A percentile compares a stretch with the other conserved stretches of the same genome.
These are phyloP conservation scores for Amanita molliuscula DNA, from an alignment of 768 basidiomycete species.

Conservation along the genomic window DNA sequence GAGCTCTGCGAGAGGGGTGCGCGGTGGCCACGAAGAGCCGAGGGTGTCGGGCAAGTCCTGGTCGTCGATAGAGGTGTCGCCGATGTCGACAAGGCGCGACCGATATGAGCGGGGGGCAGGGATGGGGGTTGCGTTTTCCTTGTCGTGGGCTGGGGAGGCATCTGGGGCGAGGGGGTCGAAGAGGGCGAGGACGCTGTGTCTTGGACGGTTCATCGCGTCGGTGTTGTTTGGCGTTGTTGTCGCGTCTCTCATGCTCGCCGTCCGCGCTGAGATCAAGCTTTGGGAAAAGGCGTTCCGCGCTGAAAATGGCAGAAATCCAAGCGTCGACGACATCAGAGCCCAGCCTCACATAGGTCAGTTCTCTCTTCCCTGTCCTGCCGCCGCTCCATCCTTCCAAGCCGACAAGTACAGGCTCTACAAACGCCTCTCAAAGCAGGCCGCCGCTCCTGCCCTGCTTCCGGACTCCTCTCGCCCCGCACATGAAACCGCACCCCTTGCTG, in stretches of 20 bases:
- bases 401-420: constrained; percentile 80
- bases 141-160: constrained; percentile 25
- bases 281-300: constrained; percentile 68
- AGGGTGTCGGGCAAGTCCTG: constrained; percentile 18
- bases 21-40: constrained; percentile 16
- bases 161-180: constrained; percentile 38
- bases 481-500: constrained; percentile 38
- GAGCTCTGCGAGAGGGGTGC: constrained; percentile 29
- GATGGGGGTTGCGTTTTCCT: constrained; percentile 32
- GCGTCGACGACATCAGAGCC: constrained; percentile 61
- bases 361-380: neutral
- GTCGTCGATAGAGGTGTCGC: constrained; percentile 35
- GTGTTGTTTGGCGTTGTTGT: constrained; percentile 30
- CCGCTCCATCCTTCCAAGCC: constrained; percentile 30
- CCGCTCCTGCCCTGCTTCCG: constrained; percentile 25
- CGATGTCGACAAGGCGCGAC: constrained; percentile 37
- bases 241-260: constrained; percentile 17
- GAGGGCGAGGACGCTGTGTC: constrained; percentile 35
- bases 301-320: constrained; percentile 45
- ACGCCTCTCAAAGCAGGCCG: constrained; percentile 45
- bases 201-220: constrained; percentile 21
- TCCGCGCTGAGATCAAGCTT: constrained; percentile 54
- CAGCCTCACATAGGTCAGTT: constrained; percentile 52
- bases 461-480: constrained; percentile 42
- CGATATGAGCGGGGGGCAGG: constrained; percentile 22